Evolutionary conservation across 2,329 filamentous ascomycete species (phyloP).

Genomic region (Exophiala bonariae): DNA sequence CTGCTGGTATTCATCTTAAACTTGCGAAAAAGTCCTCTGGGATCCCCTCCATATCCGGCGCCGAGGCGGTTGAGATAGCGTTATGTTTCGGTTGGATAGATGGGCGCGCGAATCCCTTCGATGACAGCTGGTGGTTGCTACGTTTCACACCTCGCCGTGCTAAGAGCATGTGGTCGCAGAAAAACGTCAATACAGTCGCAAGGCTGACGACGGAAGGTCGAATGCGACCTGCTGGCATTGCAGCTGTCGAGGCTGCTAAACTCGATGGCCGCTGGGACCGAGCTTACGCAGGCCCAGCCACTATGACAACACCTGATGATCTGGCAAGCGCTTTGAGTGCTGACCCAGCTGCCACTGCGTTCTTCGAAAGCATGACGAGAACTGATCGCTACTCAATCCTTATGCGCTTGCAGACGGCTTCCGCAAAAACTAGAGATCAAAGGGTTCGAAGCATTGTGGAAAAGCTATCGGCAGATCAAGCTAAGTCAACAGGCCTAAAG

Average conservation of each 20-base stretch:
- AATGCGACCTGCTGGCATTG: slow-evolving; percentile 51
- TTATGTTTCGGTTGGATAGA: slow-evolving; percentile 67
- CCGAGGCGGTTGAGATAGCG: slow-evolving; percentile 56
- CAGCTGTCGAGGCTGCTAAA: slow-evolving; percentile 56
- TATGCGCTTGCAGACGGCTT: slow-evolving; percentile 45
- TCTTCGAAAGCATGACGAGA: slow-evolving; percentile 48
- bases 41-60: slow-evolving; percentile 45
- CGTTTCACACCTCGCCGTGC: slow-evolving; percentile 59
- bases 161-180: slow-evolving; percentile 59
- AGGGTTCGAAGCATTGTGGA: slow-evolving; percentile 46
- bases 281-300: slow-evolving; percentile 55
- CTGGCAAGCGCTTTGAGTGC: slow-evolving; percentile 46
- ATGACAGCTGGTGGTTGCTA: slow-evolving; percentile 53
- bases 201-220: slow-evolving; percentile 46
- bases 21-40: slow-evolving; percentile 50
- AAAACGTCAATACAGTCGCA: slow-evolving; percentile 57
- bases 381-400: slow-evolving; percentile 50
- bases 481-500: neutral
- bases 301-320: slow-evolving; percentile 50
- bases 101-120: slow-evolving; percentile 50
- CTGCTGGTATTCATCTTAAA: slow-evolving; percentile 48
- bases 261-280: slow-evolving; percentile 59
- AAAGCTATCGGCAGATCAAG: slow-evolving; percentile 35
- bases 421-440: slow-evolving; percentile 32
- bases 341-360: slow-evolving; percentile 36